Evolutionary conservation across 2,329 filamentous ascomycete genomes (phyloP).

Genomic region (Neonectria neomacrospora): DNA sequence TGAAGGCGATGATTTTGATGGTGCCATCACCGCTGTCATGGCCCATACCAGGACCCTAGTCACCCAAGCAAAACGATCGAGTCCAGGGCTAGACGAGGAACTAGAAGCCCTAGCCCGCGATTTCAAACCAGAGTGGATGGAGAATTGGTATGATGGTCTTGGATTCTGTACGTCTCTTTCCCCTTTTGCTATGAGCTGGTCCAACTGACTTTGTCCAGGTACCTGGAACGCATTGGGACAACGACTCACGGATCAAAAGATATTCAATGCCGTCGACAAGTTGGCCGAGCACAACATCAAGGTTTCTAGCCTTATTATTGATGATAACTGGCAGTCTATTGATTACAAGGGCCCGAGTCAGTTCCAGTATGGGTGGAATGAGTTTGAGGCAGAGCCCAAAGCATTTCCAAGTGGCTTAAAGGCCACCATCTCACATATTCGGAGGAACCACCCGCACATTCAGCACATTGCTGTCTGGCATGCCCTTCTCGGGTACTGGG

Average conservation of each 20-base stretch:
- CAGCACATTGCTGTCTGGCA: conserved; percentile 95
- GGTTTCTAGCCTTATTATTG: conserved; percentile 89
- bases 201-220: conserved; percentile 53
- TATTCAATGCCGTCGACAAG: conserved; percentile 78
- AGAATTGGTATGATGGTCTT: conserved; percentile 92
- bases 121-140: conserved; percentile 74
- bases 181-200: not conserved
- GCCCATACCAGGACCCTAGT: conserved; percentile 79
- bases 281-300: conserved; percentile 78
- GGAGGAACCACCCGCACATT: conserved; percentile 75
- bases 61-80: conserved; percentile 53
- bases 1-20: conserved; percentile 77
- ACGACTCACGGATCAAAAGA: conserved; percentile 80
- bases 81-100: conserved; percentile 58
- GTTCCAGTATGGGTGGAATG: conserved; percentile 74
- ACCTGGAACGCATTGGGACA: conserved; percentile 97
- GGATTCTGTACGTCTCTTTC: conserved; percentile 76
- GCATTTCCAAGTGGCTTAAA: conserved; percentile 86
- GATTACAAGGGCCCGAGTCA: conserved; percentile 62
- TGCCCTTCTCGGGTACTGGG: conserved; percentile 90
- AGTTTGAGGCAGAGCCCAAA: conserved; percentile 85
- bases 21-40: conserved; percentile 82
- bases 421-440: conserved; percentile 74
- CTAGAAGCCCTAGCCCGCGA: conserved; percentile 58
- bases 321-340: conserved; percentile 95